Conservation (phyloP, 805 yeast genomes). For the Schwanniomyces polymorphus region DNA sequence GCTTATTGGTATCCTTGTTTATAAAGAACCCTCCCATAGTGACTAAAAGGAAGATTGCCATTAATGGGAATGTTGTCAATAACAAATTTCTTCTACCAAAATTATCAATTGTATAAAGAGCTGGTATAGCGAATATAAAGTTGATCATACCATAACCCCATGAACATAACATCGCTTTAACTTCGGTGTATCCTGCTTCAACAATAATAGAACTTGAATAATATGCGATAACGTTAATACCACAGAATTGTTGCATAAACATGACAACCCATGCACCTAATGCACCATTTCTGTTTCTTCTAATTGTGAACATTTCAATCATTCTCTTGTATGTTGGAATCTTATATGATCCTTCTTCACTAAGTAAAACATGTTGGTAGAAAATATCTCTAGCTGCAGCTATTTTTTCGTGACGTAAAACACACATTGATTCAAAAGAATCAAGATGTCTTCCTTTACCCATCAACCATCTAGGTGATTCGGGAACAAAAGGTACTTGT, state of each 20-base stretch:
- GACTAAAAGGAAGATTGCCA: conserved; percentile 52
- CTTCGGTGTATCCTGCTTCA: conserved; percentile 58
- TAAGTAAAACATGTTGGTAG: conserved; percentile 55
- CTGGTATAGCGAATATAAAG: conserved; percentile 74
- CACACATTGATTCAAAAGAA: conserved; percentile 49
- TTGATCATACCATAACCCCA: conserved; percentile 80
- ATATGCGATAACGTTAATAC: conserved; percentile 79
- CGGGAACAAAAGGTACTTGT: conserved; percentile 59
- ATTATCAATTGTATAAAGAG: conserved; percentile 68
- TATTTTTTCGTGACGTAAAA: conserved; percentile 46
- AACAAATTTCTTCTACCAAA: conserved; percentile 64
- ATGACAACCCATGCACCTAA: conserved; percentile 73
- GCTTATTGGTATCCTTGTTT: conserved; percentile 20
- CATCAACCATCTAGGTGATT: conserved; percentile 71
- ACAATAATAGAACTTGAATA: conserved; percentile 72
- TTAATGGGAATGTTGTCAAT: conserved; percentile 58
- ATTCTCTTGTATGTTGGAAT: conserved; percentile 44
- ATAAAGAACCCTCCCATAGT: conserved; percentile 68
- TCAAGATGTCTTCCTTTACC: conserved; percentile 48
- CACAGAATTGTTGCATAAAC: conserved; percentile 86
- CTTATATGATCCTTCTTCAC: conserved; percentile 59
- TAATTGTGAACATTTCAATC: conserved; percentile 56
- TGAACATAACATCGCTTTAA: conserved; percentile 66
- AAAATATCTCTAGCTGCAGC: conserved; percentile 68
- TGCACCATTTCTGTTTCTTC: conserved; percentile 79